Conservation (phyloP, 75 land plant genomes). For the Selaginella moellendorffii region DNA sequence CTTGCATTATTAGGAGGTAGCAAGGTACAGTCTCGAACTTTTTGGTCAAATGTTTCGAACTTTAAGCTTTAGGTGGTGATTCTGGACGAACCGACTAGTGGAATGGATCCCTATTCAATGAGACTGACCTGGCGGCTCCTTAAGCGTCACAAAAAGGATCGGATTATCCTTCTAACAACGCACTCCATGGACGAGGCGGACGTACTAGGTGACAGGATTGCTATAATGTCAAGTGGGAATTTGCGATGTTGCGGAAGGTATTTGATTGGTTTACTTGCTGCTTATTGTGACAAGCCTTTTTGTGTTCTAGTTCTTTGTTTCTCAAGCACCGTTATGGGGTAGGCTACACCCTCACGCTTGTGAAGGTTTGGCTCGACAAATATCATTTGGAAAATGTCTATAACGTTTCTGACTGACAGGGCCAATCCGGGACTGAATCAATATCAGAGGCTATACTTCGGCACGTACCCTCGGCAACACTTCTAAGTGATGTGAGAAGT, state of each 20-base stretch:
- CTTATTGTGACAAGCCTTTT: too few species aligned
- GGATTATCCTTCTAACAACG: slow-evolving; percentile 71
- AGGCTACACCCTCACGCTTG: slow-evolving; percentile 69
- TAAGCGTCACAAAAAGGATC: slow-evolving; percentile 57
- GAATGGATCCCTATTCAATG: slow-evolving; percentile 95
- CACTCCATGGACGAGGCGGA: slow-evolving; percentile 99
- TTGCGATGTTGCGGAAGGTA: slow-evolving; percentile 93
- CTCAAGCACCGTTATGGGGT: slow-evolving; percentile 74
- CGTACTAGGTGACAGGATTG: slow-evolving; percentile 79
- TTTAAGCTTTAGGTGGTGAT: slow-evolving; percentile 41
- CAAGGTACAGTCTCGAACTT: slow-evolving; percentile 34
- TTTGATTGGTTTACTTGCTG: slow-evolving; percentile 2
- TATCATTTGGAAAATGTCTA: too few species aligned
- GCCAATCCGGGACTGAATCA: background rate
- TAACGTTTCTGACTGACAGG: too few species aligned
- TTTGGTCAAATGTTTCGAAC: background rate
- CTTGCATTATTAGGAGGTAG: slow-evolving; percentile 59
- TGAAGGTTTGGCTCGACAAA: slow-evolving; percentile 33
- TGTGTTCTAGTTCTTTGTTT: slow-evolving; percentile 60
- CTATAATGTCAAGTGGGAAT: slow-evolving; percentile 80
- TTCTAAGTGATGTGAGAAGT: background rate
- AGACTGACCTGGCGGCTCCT: slow-evolving; percentile 82
- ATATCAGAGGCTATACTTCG: background rate
- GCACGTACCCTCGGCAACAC: background rate
- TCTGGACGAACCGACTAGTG: slow-evolving; percentile 94